Conservation (phyloP, 1,139 yeast genomes). For the Scheffersomyces titani region DNA sequence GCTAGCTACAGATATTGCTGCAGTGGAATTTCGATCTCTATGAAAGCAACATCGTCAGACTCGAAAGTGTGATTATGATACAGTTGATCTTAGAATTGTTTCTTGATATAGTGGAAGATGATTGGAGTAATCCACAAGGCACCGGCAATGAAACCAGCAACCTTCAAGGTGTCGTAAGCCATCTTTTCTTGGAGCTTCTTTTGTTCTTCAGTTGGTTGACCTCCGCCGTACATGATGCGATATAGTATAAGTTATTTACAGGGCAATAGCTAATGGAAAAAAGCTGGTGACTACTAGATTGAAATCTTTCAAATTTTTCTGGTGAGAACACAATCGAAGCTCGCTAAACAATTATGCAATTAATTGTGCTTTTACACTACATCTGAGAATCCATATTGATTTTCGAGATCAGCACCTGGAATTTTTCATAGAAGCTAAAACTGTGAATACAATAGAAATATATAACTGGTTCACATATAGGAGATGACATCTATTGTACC, state of each 20-base stretch:
- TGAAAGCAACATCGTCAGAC: not conserved
- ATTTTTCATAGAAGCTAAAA: not conserved
- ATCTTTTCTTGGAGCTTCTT: conserved; percentile 70
- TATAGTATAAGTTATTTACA: not conserved
- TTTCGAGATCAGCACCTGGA: conserved; percentile 1
- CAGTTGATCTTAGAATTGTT: conserved; percentile 42
- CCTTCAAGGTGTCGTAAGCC: conserved; percentile 64
- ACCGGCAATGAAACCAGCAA: conserved; percentile 72
- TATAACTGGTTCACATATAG: not conserved
- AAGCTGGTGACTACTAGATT: not conserved
- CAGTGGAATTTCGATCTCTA: not conserved
- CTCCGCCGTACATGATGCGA: conserved; percentile 66
- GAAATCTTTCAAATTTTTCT: not conserved
- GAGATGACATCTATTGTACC: conserved; percentile 80
- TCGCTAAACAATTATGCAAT: not conserved
- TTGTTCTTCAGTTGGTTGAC: conserved; percentile 77
- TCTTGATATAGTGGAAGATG: conserved; percentile 59
- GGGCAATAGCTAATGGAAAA: not conserved
- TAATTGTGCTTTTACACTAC: not conserved
- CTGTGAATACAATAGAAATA: not conserved
- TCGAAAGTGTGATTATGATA: not conserved
- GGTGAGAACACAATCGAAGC: not conserved
- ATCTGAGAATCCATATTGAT: not conserved
- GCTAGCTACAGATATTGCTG: not conserved
- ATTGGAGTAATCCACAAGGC: conserved; percentile 79